These are phyloP conservation scores for Claviceps capensis DNA, from an alignment of 2,329 filamentous ascomycete species.

Conservation along the genomic window DNA sequence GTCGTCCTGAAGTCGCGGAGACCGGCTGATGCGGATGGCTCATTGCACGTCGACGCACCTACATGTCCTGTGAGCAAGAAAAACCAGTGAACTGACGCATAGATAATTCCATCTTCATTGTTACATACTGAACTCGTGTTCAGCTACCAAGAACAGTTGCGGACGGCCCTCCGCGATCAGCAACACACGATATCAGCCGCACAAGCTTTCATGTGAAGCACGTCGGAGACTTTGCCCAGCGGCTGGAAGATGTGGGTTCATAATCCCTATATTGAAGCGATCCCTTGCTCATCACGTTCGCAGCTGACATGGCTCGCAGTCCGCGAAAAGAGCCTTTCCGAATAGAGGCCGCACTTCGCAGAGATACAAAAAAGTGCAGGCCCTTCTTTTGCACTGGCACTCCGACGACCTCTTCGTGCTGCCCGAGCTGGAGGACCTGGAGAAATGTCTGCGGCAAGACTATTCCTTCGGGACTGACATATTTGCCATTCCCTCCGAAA, in stretches of 20 bases:
- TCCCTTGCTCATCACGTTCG: too few relatives aligned
- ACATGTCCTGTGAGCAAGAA: constrained; percentile 23
- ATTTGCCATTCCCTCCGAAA: constrained; percentile 44
- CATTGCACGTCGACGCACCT: constrained; percentile 33
- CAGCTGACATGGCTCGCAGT: constrained; percentile 21
- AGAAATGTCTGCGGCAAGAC: constrained; percentile 38
- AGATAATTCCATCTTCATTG: background rate
- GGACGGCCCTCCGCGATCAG: constrained; percentile 19
- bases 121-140: background rate
- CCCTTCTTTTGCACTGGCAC: constrained; percentile 42
- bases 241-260: constrained; percentile 37
- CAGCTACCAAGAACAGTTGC: constrained; percentile 5
- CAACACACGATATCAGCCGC: constrained; percentile 44
- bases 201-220: constrained; percentile 45
- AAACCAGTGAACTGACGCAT: background rate
- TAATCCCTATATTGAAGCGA: background rate
- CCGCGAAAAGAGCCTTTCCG: constrained; percentile 40
- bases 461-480: constrained; percentile 44
- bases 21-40: constrained; percentile 30
- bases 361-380: constrained; percentile 41
- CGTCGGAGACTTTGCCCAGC: constrained; percentile 38
- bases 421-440: constrained; percentile 42
- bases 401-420: constrained; percentile 45
- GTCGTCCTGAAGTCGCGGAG: constrained; percentile 38
- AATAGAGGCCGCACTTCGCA: constrained; percentile 38